A percentile compares a stretch with the other conserved stretches of the same genome.
Conservation (phyloP, 1,284 basidiomycete species). For the Heterobasidion irregulare region DNA sequence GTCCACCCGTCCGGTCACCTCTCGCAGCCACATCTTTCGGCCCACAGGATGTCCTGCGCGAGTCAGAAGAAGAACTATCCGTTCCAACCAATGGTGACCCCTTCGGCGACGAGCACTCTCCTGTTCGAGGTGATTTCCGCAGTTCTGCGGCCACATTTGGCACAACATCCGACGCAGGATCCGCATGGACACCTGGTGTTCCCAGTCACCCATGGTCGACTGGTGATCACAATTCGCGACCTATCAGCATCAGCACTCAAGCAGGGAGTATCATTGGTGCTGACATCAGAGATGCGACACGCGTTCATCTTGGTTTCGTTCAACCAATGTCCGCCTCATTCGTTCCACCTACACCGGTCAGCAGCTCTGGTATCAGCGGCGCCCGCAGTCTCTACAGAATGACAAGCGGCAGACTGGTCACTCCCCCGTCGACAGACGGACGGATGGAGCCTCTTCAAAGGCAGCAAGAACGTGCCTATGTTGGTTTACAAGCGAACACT, state of each 20-base stretch:
- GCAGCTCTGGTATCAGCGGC: conserved; percentile 21
- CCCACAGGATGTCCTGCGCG: conserved; percentile 53
- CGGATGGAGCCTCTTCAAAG: conserved; percentile 31
- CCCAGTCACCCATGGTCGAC: conserved; percentile 33
- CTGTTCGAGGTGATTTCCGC: conserved; percentile 22
- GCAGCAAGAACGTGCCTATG: conserved; percentile 52
- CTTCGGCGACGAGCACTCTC: conserved; percentile 52
- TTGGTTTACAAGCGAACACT: conserved; percentile 47
- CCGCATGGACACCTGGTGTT: conserved; percentile 27
- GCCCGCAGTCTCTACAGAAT: conserved; percentile 41
- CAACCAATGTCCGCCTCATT: conserved; percentile 14
- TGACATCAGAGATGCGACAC: conserved; percentile 56
- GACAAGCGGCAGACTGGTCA: conserved; percentile 51
- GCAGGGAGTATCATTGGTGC: conserved; percentile 42
- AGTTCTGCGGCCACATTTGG: conserved; percentile 27
- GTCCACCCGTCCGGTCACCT: conserved; percentile 49
- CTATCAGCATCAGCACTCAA: conserved; percentile 54
- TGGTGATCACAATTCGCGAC: conserved; percentile 33
- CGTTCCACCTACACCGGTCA: conserved; percentile 7
- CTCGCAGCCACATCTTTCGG: conserved; percentile 65
- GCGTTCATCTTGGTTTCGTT: conserved; percentile 49
- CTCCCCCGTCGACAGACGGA: conserved; percentile 28
- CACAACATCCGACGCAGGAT: conserved; percentile 12
- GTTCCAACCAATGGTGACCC: conserved; percentile 38
- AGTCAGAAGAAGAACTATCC: conserved; percentile 32